A percentile compares a stretch with the other conserved stretches of the same genome.
Conservation (phyloP, 257 asterid genomes). For the Petunia secreta region DNA sequence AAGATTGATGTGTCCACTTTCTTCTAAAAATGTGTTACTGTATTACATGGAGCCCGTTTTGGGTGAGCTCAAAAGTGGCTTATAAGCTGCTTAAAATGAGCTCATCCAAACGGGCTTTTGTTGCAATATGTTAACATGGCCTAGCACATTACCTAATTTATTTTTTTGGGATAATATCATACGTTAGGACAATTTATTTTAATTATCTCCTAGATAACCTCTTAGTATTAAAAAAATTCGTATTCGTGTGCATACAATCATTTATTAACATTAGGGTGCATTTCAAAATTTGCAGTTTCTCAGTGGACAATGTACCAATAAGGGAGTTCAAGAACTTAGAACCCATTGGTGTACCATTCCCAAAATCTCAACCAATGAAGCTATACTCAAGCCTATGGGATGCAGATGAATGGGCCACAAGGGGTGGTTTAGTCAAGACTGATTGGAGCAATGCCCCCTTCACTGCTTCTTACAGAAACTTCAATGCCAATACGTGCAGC, state of each 20-base stretch:
- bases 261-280: too few species aligned
- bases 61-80: too few species aligned
- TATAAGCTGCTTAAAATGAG: too few species aligned
- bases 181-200: too few species aligned
- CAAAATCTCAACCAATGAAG: constrained; percentile 55
- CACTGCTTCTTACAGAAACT: constrained; percentile 50
- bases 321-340: constrained; percentile 68
- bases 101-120: too few species aligned
- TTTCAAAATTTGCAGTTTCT: constrained; percentile 25
- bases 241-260: too few species aligned
- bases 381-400: constrained; percentile 57
- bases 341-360: constrained; percentile 46
- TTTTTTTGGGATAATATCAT: too few species aligned
- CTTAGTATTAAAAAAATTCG: too few species aligned
- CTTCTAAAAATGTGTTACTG: not conserved
- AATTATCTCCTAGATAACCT: not conserved
- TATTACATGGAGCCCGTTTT: too few species aligned
- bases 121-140: too few species aligned
- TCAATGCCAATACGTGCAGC: constrained; percentile 35
- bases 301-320: constrained; percentile 36
- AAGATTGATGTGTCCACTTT: too few species aligned
- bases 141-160: too few species aligned
- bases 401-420: constrained; percentile 74
- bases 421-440: constrained; percentile 64
- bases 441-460: constrained; percentile 72